Evolutionary conservation across 805 yeast species (phyloP).

Genomic region (Ascoidea asiatica): DNA sequence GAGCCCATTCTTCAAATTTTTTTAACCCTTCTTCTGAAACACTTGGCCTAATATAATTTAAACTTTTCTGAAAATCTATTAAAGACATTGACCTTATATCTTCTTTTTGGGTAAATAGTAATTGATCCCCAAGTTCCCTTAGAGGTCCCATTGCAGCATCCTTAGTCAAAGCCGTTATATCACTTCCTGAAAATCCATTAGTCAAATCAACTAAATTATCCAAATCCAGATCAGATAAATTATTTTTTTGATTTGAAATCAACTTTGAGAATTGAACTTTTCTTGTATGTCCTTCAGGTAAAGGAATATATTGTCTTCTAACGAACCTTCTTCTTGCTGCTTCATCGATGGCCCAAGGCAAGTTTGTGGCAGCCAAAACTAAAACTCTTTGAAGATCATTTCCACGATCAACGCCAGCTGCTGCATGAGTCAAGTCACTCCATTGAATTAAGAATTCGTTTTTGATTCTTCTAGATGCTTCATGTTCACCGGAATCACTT

Average conservation of each 20-base stretch:
- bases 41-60: constrained; percentile 75
- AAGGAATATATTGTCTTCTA: constrained; percentile 83
- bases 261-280: constrained; percentile 58
- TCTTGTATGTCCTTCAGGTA: constrained; percentile 82
- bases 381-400: constrained; percentile 47
- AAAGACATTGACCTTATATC: constrained; percentile 66
- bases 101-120: constrained; percentile 55
- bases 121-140: constrained; percentile 75
- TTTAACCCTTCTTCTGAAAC: constrained; percentile 71
- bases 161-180: constrained; percentile 87
- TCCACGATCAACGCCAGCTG: constrained; percentile 39
- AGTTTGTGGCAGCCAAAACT: constrained; percentile 86
- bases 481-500: constrained; percentile 67
- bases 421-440: constrained; percentile 86
- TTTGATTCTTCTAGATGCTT: constrained; percentile 81
- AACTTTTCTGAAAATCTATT: constrained; percentile 64
- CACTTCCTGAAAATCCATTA: constrained; percentile 86
- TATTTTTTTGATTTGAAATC: constrained; percentile 52
- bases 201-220: constrained; percentile 50
- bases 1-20: constrained; percentile 83
- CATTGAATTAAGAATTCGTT: constrained; percentile 92
- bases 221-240: constrained; percentile 49
- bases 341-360: constrained; percentile 97
- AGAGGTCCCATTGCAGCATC: constrained; percentile 98
- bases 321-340: constrained; percentile 94